phyloP scores from a whole-genome alignment of 306 rosid species.

The Benincasa hispida region DNA sequence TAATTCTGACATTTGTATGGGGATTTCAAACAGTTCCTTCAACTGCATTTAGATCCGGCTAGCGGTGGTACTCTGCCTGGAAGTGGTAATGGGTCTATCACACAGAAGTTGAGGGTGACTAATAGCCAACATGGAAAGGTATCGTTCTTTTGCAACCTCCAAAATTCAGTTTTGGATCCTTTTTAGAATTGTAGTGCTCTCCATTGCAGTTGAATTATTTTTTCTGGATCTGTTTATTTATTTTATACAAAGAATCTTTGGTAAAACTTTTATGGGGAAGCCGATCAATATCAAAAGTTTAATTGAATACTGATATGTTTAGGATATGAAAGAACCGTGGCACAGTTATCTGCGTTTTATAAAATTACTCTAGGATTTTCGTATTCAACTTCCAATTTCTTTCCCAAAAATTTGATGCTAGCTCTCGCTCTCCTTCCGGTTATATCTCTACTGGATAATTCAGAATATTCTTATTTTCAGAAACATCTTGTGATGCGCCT shows the following conservation, averaged over 20 bases:
- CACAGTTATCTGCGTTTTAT: not conserved
- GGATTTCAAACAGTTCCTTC: conserved; percentile 68
- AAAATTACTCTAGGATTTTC: not conserved
- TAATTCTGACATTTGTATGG: conserved; percentile 25
- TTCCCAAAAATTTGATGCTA: not conserved
- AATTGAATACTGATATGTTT: not conserved
- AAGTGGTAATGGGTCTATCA: conserved; percentile 57
- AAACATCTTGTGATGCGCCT: conserved; percentile 89
- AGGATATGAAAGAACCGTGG: not conserved
- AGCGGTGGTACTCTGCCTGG: conserved; percentile 63
- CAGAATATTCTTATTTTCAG: conserved; percentile 38
- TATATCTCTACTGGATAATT: conserved; percentile 12
- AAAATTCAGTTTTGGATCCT: not conserved
- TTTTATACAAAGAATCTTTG: not conserved
- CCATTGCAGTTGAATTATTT: not conserved
- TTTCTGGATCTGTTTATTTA: not conserved
- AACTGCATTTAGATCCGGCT: conserved; percentile 89
- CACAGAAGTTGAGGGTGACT: conserved; percentile 73
- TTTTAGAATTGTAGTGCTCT: not conserved
- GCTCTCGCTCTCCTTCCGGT: not conserved
- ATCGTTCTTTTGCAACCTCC: conserved; percentile 9
- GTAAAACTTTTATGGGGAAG: not conserved
- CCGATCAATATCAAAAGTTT: not conserved
- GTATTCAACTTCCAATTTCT: not conserved
- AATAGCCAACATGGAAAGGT: conserved; percentile 98